A percentile compares a stretch with the other conserved stretches of the same genome.
Evolutionary conservation across 345 rosid species (phyloP).

Genomic region (Sonneratia caseolaris): DNA sequence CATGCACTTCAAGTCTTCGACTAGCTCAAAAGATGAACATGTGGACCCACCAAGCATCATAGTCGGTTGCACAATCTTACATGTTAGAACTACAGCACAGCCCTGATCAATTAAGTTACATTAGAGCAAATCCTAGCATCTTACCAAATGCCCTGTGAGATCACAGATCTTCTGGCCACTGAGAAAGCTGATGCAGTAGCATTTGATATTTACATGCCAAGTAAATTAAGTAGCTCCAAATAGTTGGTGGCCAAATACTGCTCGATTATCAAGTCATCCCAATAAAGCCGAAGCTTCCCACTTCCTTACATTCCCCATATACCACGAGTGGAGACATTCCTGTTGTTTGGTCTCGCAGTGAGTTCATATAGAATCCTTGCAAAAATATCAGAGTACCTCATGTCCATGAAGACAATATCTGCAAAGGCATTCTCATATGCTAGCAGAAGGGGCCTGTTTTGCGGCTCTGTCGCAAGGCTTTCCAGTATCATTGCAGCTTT

Average conservation of each 20-base stretch:
- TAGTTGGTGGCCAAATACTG: neutral
- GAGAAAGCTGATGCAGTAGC: neutral
- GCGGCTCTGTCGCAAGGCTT: slow-evolving; percentile 88
- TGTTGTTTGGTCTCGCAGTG: slow-evolving; percentile 84
- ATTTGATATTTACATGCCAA: neutral
- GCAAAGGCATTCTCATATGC: slow-evolving; percentile 91
- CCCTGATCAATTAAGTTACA: neutral
- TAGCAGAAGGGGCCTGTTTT: slow-evolving; percentile 60
- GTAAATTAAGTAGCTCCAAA: neutral
- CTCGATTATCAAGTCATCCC: neutral
- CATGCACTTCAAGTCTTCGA: neutral
- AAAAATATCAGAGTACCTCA: slow-evolving; percentile 76
- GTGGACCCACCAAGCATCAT: neutral
- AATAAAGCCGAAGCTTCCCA: slow-evolving; percentile 5
- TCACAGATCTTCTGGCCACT: neutral
- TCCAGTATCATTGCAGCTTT: slow-evolving; percentile 93
- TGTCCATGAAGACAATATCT: slow-evolving; percentile 75
- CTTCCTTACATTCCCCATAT: slow-evolving; percentile 72
- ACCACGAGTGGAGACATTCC: slow-evolving; percentile 72
- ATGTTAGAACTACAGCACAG: neutral
- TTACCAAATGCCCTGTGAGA: neutral
- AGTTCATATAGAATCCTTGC: slow-evolving; percentile 87
- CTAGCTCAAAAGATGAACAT: neutral
- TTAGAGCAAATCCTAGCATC: neutral
- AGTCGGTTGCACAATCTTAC: neutral